Evolutionary conservation across 805 yeast species (phyloP), one percentile per base, ranked within the genome.

Genomic region (Cephaloascus albidus): DNA sequence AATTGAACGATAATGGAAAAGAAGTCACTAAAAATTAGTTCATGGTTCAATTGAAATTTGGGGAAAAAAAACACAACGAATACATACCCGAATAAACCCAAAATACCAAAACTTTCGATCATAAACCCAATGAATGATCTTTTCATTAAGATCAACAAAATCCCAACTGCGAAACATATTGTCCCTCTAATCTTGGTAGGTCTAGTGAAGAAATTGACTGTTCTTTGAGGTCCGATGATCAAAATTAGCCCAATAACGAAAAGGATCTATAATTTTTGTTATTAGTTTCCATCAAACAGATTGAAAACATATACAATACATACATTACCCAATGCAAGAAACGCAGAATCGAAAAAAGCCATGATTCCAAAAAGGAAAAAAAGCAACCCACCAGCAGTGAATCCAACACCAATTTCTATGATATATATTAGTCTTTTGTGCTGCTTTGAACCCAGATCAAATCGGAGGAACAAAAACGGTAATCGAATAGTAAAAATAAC

Each of bases 101-200:
- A 61, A 19, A 90, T 86, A n/a, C 98, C 98, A 45, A 89, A 65
- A 38, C 82, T 75, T 58, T 90, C 98, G 32, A 90, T 63, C 2
- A 81, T 55, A 53, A 93, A 90, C 6, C 98, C 98, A 19, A 81
- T 51, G 53, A 93, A 85, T 2, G 97, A 77, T 63, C 81, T 72
- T 52, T 83, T 84, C 49, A 76, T 51, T 41, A 90, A 63, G 39
- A 93, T 90, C 47, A 90, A 61, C 12, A 81, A 38, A 12, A 93
- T 78, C 1, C 98, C 98, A 4, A 76, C 39, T 3, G 65, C 64
- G 53, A 93, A 88, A 48, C 89, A 86, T 12, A 89, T 47, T 1
- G 96, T 76, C 3, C 97, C 97, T 53, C 95, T 76, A 38, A 89
- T 68, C 57, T 90, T 93, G 37, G 78, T 76, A 0, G 94, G 95